These are phyloP conservation scores for Penstemon barbatus DNA, from an alignment of 257 asterid genomes.

Conservation along the genomic window DNA sequence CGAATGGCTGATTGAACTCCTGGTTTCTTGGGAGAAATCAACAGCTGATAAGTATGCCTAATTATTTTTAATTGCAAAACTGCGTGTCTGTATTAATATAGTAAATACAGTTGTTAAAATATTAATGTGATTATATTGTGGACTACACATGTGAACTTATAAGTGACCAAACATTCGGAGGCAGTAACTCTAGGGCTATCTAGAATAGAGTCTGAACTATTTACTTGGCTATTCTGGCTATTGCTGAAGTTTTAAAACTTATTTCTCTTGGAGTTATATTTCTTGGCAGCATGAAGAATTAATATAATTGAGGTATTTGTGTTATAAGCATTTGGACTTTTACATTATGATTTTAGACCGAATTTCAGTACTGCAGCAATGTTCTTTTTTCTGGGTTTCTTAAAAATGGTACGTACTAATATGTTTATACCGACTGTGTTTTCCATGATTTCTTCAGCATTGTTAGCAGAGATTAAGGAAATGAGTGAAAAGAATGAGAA, in stretches of 20 bases:
- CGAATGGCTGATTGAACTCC: not conserved
- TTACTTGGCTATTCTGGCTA: constrained; percentile 5
- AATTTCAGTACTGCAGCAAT: not conserved
- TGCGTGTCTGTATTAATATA: not conserved
- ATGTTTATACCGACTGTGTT: constrained; percentile 23
- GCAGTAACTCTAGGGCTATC: not conserved
- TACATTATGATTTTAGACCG: constrained; percentile 14
- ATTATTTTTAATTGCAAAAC: constrained; percentile 14
- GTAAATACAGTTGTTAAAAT: not conserved
- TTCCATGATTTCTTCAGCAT: constrained; percentile 48
- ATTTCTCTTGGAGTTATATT: constrained; percentile 11
- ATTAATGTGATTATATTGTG: constrained; percentile 1
- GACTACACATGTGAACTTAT: constrained; percentile 3
- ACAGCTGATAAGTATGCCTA: constrained; percentile 12
- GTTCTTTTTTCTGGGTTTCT: not conserved
- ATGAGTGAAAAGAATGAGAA: constrained; percentile 52
- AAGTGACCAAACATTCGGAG: not conserved
- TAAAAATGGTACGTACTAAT: not conserved
- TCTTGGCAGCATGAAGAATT: constrained; percentile 6
- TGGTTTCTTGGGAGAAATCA: constrained; percentile 15
- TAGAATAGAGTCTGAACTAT: not conserved
- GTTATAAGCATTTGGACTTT: constrained; percentile 13
- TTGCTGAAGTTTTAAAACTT: constrained; percentile 10
- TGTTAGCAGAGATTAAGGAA: constrained; percentile 82
- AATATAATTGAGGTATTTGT: not conserved